phyloP scores from a whole-genome alignment of 2,329 filamentous ascomycete species.

The Phyllosticta paracitricarpa region DNA sequence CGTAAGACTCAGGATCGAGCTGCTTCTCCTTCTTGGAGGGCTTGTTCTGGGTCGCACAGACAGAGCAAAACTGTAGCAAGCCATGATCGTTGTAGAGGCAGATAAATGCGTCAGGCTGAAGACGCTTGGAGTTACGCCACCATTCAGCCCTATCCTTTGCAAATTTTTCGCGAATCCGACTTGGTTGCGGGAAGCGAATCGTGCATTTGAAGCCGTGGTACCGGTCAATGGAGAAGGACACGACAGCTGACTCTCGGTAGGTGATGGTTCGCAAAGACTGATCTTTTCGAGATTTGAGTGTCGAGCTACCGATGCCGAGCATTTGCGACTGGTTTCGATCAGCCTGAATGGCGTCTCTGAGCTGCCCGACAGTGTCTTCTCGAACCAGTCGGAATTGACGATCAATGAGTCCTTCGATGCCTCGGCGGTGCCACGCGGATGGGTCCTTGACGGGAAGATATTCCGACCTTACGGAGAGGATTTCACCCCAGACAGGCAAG shows the following conservation, averaged over 20 bases:
- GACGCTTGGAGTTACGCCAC: constrained; percentile 22
- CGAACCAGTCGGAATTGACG: constrained; percentile 46
- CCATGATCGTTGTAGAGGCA: constrained; percentile 17
- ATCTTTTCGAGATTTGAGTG: constrained; percentile 5
- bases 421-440: background rate
- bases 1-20: constrained; percentile 5
- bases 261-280: constrained; percentile 15
- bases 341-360: constrained; percentile 33
- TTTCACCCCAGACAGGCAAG: constrained; percentile 24
- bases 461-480: constrained; percentile 29
- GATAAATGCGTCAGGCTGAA: constrained; percentile 19
- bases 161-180: constrained; percentile 11
- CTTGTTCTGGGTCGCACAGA: constrained; percentile 3
- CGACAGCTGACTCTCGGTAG: constrained; percentile 16
- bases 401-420: constrained; percentile 37
- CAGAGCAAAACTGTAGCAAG: constrained; percentile 20
- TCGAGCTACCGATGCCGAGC: constrained; percentile 1
- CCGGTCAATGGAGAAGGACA: constrained; percentile 14
- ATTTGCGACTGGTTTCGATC: constrained; percentile 2
- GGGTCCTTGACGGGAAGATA: constrained; percentile 19
- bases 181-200: constrained; percentile 18
- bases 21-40: background rate
- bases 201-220: constrained; percentile 15
- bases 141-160: constrained; percentile 14
- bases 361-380: constrained; percentile 44